Percentiles rank a stretch among this genome's conserved stretches.
phyloP scores from a whole-genome alignment of 805 yeast genomes.

The Grigorovia transvaalensis region DNA sequence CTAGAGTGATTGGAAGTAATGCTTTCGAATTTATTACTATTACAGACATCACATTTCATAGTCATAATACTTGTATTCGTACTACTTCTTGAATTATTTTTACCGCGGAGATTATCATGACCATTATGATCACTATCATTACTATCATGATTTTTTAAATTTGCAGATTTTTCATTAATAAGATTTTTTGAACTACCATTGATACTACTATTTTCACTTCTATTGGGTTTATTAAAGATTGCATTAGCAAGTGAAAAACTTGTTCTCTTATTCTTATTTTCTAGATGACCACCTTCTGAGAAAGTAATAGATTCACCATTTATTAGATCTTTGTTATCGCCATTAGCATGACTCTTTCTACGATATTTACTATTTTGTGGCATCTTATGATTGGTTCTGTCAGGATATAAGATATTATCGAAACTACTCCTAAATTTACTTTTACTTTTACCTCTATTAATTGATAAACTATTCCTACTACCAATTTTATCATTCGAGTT shows the following conservation, averaged over 20 bases:
- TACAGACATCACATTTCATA: constrained; percentile 19
- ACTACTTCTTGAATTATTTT: constrained; percentile 1
- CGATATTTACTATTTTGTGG: background rate
- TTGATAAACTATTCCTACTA: background rate
- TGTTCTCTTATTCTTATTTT: constrained; percentile 10
- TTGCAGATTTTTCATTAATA: background rate
- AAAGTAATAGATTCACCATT: background rate
- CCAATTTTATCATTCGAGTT: background rate
- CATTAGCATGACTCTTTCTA: background rate
- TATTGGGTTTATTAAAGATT: constrained; percentile 10
- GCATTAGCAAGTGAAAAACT: constrained; percentile 10
- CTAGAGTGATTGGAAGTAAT: constrained; percentile 3
- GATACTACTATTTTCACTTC: constrained; percentile 4
- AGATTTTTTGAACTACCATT: background rate
- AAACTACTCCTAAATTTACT: background rate
- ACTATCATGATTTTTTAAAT: background rate
- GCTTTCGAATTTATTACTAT: constrained; percentile 17
- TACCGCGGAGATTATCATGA: background rate
- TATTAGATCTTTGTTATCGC: background rate
- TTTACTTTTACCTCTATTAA: background rate
- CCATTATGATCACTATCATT: too few species aligned
- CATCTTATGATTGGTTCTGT: background rate
- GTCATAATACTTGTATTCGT: constrained; percentile 1
- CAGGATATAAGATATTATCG: background rate
- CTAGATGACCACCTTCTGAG: background rate